Conservation (phyloP, 495 filamentous ascomycete genomes). For the Oleoguttula mirabilis region DNA sequence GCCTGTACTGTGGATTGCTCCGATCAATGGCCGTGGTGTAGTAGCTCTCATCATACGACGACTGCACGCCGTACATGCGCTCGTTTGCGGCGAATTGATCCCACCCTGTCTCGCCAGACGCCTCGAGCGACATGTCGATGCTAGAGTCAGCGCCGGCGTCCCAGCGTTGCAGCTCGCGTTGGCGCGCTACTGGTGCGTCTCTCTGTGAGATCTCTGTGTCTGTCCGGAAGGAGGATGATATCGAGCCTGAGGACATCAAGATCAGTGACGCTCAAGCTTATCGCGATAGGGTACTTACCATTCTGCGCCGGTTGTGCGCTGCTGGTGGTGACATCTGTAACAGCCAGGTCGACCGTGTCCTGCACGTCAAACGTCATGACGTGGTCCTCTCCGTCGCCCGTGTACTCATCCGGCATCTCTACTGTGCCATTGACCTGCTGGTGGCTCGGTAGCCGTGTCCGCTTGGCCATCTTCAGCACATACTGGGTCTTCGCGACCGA, state of each 20-base stretch:
- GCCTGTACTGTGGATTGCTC: conserved; percentile 64
- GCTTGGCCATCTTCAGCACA: conserved; percentile 72
- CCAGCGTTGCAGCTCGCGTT: conserved; percentile 77
- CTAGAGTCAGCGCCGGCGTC: conserved; percentile 51
- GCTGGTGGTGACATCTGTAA: conserved; percentile 43
- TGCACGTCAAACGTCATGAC: conserved; percentile 69
- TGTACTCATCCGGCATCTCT: conserved; percentile 40
- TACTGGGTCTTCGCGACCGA: conserved; percentile 45
- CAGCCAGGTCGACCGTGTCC: conserved; percentile 57
- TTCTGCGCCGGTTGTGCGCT: conserved; percentile 49
- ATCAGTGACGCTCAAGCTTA: not conserved
- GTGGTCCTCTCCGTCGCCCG: conserved; percentile 52
- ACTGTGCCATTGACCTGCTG: conserved; percentile 45
- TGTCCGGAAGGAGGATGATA: conserved; percentile 55
- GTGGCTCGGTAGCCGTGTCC: conserved; percentile 40
- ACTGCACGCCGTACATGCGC: conserved; percentile 71
- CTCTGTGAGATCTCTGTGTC: conserved; percentile 79
- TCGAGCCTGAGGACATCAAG: conserved; percentile 1
- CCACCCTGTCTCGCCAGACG: conserved; percentile 43
- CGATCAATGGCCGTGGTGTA: conserved; percentile 89
- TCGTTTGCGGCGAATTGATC: conserved; percentile 93
- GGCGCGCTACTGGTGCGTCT: conserved; percentile 41
- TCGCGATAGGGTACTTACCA: conserved; percentile 42
- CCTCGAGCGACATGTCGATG: conserved; percentile 59
- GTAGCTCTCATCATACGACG: conserved; percentile 80